Evolutionary conservation across 768 basidiomycete genomes (phyloP).

Genomic region (Termitomyces sp.): DNA sequence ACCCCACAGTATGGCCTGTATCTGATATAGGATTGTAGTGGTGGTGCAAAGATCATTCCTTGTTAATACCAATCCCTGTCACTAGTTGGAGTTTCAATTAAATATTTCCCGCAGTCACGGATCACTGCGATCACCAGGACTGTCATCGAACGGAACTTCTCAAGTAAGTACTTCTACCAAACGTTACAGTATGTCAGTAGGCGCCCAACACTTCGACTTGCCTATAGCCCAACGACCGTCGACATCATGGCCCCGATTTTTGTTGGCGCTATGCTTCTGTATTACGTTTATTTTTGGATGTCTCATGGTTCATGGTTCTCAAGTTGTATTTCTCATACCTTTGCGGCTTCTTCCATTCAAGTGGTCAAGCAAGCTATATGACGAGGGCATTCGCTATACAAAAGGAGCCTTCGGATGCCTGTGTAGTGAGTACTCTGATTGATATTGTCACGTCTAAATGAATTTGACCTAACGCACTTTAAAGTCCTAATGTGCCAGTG

Average conservation of each 20-base stretch:
- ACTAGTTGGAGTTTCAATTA: conserved; percentile 14
- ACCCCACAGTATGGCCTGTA: no score
- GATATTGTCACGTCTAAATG: background rate
- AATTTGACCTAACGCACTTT: background rate
- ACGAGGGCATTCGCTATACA: conserved; percentile 69
- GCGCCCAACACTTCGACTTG: conserved; percentile 31
- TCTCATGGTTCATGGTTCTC: conserved; percentile 65
- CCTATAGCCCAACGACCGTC: conserved; percentile 52
- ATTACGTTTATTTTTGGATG: conserved; percentile 60
- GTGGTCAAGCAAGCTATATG: conserved; percentile 52
- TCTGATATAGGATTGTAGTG: no score
- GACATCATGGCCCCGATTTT: conserved; percentile 45
- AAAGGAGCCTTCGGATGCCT: conserved; percentile 80
- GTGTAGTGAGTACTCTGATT: conserved; percentile 45
- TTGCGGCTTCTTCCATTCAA: conserved; percentile 59
- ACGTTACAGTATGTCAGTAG: conserved; percentile 17
- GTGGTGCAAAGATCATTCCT: no score
- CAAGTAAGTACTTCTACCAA: background rate
- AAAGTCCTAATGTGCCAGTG: conserved; percentile 75
- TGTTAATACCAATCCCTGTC: no score
- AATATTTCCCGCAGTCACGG: conserved; percentile 20
- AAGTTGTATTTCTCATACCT: conserved; percentile 68
- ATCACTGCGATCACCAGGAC: background rate
- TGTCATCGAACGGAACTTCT: background rate
- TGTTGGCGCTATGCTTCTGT: conserved; percentile 47